Conservation (phyloP, 108 stramenopile genomes). For the Cyclotella kingstonii region DNA sequence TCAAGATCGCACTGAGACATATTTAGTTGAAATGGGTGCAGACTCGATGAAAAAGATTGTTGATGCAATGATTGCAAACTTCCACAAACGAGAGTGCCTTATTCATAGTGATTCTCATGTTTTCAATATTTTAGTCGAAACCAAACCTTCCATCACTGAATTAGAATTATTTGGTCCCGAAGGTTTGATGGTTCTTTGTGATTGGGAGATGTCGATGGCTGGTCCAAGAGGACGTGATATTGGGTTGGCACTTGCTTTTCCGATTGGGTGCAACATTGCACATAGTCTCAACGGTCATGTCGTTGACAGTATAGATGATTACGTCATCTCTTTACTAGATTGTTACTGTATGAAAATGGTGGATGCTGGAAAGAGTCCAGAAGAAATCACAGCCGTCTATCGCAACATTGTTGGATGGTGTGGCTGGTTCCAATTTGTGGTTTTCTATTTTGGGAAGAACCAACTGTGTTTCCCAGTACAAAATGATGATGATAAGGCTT, state of each 20-base stretch:
- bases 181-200: conserved; percentile 34
- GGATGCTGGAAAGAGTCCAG: conserved; percentile 17
- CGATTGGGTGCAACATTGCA: conserved; percentile 30
- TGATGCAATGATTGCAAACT: conserved; percentile 16
- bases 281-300: conserved; percentile 27
- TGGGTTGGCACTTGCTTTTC: conserved; percentile 24
- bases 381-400: conserved; percentile 8
- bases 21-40: conserved; percentile 6
- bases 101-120: conserved; percentile 53
- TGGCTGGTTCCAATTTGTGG: conserved; percentile 26
- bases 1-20: conserved; percentile 20
- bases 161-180: conserved; percentile 31
- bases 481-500: conserved; percentile 2
- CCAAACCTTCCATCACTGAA: conserved; percentile 32
- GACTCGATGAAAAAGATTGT: conserved; percentile 19
- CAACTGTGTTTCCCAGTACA: conserved; percentile 33
- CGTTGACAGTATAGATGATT: conserved; percentile 3
- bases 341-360: conserved; percentile 18
- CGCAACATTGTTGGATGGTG: conserved; percentile 23
- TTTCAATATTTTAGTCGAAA: conserved; percentile 62
- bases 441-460: conserved; percentile 8
- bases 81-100: conserved; percentile 26
- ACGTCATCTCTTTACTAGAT: conserved; percentile 23
- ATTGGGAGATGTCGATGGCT: conserved; percentile 41
- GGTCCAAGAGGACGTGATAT: conserved; percentile 42